Evolutionary conservation across 2,329 filamentous ascomycete genomes (phyloP).

Genomic region (Calonectria crousiana): DNA sequence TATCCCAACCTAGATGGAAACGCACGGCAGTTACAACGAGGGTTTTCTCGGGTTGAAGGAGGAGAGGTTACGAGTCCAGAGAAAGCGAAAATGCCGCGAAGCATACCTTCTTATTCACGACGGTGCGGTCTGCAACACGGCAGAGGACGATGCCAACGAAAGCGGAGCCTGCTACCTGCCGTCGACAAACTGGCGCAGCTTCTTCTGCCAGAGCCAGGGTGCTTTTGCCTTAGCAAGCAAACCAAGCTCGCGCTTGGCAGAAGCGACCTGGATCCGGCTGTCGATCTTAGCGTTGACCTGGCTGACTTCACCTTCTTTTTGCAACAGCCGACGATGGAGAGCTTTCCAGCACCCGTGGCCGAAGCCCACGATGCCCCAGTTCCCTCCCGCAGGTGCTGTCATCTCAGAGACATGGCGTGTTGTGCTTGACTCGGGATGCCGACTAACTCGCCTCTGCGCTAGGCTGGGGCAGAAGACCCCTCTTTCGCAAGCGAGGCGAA

Average conservation of each 20-base stretch:
- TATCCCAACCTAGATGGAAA: not conserved
- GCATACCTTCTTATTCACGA: not conserved
- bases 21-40: not conserved
- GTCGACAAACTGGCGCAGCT: not conserved
- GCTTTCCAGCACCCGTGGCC: conserved; percentile 13
- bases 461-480: conserved; percentile 9
- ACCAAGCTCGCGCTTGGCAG: conserved; percentile 24
- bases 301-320: conserved; percentile 16
- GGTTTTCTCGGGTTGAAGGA: not conserved
- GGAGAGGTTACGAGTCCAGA: conserved; percentile 13
- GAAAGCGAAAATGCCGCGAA: conserved; percentile 10
- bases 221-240: conserved; percentile 1
- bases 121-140: not conserved
- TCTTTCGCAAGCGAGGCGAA: conserved; percentile 1
- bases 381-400: not conserved
- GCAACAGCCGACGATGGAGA: conserved; percentile 15
- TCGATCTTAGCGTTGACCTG: conserved; percentile 14
- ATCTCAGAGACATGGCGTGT: not conserved
- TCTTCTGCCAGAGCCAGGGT: conserved; percentile 2
- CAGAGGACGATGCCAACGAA: not conserved
- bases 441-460: not conserved
- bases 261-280: conserved; percentile 20
- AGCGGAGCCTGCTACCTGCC: not conserved
- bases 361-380: conserved; percentile 17
- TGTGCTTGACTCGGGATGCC: not conserved